These are phyloP conservation scores for Eucalyptus marginata DNA, from an alignment of 345 rosid species.

Conservation along the genomic window DNA sequence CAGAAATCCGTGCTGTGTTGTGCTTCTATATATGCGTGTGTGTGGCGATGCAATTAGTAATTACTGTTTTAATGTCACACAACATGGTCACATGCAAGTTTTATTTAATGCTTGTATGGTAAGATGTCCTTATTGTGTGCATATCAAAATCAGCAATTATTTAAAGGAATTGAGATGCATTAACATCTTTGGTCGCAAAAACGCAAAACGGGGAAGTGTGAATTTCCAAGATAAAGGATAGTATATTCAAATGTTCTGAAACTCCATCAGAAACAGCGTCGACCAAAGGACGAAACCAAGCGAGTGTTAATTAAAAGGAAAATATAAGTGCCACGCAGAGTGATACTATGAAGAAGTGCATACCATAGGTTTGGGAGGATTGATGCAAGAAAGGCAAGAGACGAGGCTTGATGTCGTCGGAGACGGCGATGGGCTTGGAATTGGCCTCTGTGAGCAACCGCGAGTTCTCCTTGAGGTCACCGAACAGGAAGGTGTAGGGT, in stretches of 20 bases:
- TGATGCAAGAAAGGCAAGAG: not conserved
- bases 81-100: too few relatives aligned
- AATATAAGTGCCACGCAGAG: not conserved
- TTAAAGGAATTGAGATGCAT: not conserved
- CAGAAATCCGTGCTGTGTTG: not conserved
- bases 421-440: not conserved
- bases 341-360: not conserved
- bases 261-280: not conserved
- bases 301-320: not conserved
- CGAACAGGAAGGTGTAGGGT: not conserved
- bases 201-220: not conserved
- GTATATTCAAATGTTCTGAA: not conserved
- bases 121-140: not conserved
- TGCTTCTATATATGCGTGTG: too few relatives aligned
- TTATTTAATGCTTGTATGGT: too few relatives aligned
- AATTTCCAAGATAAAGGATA: not conserved
- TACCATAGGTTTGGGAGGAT: conserved; percentile 4
- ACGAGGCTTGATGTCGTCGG: not conserved
- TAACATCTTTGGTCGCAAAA: not conserved
- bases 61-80: too few relatives aligned
- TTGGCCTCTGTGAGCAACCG: not conserved
- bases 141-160: not conserved
- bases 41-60: too few relatives aligned
- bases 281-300: too few relatives aligned
- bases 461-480: not conserved